These are phyloP conservation scores for Antarctomyces pellizariae DNA, from an alignment of 495 filamentous ascomycete genomes.

Conservation along the genomic window DNA sequence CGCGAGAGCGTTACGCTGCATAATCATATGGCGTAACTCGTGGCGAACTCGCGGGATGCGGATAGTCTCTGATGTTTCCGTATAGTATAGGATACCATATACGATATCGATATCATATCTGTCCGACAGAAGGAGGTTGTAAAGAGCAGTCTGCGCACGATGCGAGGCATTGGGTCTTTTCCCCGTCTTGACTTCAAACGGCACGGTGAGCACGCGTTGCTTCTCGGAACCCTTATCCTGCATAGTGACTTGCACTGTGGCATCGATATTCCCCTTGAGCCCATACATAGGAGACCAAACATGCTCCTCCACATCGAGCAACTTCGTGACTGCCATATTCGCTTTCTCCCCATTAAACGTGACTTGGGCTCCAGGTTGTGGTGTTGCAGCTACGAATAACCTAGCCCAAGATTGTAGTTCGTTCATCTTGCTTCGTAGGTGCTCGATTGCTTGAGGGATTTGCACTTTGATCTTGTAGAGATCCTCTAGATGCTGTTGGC, in stretches of 20 bases:
- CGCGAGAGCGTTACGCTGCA: constrained; percentile 78
- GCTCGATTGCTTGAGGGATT: constrained; percentile 41
- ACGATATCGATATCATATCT: constrained; percentile 80
- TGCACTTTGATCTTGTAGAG: constrained; percentile 64
- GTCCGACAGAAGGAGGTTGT: constrained; percentile 80
- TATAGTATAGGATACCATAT: constrained; percentile 82
- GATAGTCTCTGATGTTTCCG: constrained; percentile 66
- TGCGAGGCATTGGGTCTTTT: constrained; percentile 55
- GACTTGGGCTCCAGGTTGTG: constrained; percentile 43
- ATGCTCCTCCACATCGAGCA: constrained; percentile 92
- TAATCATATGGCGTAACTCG: constrained; percentile 85
- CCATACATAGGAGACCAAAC: constrained; percentile 96
- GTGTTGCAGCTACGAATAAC: constrained; percentile 34
- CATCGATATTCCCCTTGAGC: constrained; percentile 92
- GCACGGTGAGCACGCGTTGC: constrained; percentile 53
- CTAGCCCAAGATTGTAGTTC: constrained; percentile 66
- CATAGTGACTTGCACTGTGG: constrained; percentile 83
- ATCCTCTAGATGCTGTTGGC: constrained; percentile 55
- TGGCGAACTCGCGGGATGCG: constrained; percentile 63
- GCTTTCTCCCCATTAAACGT: constrained; percentile 51
- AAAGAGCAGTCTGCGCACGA: constrained; percentile 81
- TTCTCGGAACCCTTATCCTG: constrained; percentile 34
- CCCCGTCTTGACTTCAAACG: constrained; percentile 88
- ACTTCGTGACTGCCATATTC: constrained; percentile 67
- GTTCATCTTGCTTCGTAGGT: constrained; percentile 55